phyloP scores from a whole-genome alignment of 2,329 filamentous ascomycete genomes.

The Clarireedia paspali region DNA sequence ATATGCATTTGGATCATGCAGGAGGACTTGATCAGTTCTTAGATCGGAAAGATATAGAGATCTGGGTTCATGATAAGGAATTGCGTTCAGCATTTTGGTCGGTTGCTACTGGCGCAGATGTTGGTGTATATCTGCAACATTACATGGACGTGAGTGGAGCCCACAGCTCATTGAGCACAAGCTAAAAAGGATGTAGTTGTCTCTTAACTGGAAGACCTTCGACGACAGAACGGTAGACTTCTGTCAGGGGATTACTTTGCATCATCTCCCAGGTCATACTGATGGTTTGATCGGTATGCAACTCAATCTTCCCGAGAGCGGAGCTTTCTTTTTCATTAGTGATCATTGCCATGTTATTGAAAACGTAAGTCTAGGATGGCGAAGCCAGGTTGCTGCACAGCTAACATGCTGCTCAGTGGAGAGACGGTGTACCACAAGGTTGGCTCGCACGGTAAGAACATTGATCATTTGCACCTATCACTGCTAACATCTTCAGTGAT shows the following conservation, averaged over 20 bases:
- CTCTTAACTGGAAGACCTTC: conserved; percentile 37
- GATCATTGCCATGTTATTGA: conserved; percentile 30
- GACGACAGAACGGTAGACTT: conserved; percentile 33
- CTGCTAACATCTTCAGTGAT: conserved; percentile 16
- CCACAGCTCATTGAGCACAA: background rate
- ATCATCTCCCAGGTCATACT: conserved; percentile 25
- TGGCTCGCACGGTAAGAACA: conserved; percentile 27
- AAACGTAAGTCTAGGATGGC: conserved; percentile 17
- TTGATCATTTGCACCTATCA: background rate
- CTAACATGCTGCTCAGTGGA: conserved; percentile 15
- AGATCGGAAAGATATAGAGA: conserved; percentile 33
- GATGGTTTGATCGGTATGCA: conserved; percentile 29
- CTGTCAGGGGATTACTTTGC: conserved; percentile 32
- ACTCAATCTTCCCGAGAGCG: conserved; percentile 27
- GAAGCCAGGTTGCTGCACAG: background rate
- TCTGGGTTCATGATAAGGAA: conserved; percentile 41
- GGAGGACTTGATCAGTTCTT: conserved; percentile 39
- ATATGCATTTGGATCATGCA: conserved; percentile 41
- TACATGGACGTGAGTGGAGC: conserved; percentile 22
- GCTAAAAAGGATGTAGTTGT: conserved; percentile 22
- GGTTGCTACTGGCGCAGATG: conserved; percentile 34
- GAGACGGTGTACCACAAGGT: conserved; percentile 28
- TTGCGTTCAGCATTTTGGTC: conserved; percentile 39
- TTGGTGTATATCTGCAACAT: conserved; percentile 32
- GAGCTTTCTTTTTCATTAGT: conserved; percentile 30